Conservation (phyloP, 2,329 filamentous ascomycete genomes). For the Ophiosphaerella herpotricha region DNA sequence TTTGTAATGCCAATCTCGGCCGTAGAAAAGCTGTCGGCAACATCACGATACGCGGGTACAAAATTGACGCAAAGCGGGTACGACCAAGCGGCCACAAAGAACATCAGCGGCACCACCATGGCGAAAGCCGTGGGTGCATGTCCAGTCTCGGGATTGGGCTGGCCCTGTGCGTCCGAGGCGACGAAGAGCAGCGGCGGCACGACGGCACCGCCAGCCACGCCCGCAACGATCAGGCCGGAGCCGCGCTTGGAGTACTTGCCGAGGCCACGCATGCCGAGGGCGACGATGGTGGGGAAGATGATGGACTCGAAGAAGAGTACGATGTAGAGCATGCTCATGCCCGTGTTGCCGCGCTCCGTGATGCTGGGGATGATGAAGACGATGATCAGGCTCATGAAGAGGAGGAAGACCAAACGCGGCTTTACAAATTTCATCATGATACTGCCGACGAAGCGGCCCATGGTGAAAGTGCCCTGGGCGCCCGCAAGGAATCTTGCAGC, state of each 20-base stretch:
- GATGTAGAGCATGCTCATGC: constrained; percentile 67
- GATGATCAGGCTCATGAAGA: constrained; percentile 63
- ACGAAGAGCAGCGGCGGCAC: constrained; percentile 74
- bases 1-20: constrained; percentile 52
- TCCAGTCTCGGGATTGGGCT: constrained; percentile 16
- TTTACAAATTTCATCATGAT: constrained; percentile 69
- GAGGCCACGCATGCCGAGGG: constrained; percentile 75
- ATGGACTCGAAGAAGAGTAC: constrained; percentile 83
- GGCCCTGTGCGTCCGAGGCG: constrained; percentile 66
- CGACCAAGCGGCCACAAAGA: constrained; percentile 53
- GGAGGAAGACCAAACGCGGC: constrained; percentile 71
- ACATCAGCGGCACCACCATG: constrained; percentile 68
- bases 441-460: constrained; percentile 72
- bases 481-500: constrained; percentile 73
- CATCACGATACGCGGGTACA: constrained; percentile 64
- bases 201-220: constrained; percentile 71
- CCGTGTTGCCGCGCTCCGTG: constrained; percentile 55
- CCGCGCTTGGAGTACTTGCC: constrained; percentile 79
- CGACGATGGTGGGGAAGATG: constrained; percentile 81
- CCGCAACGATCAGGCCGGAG: constrained; percentile 72
- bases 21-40: constrained; percentile 61
- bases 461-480: constrained; percentile 72
- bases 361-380: constrained; percentile 62
- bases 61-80: constrained; percentile 64
- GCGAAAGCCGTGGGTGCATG: constrained; percentile 59